Conservation (phyloP, 2,329 filamentous ascomycete species). For the Aspergillus pseudoglaucus region DNA sequence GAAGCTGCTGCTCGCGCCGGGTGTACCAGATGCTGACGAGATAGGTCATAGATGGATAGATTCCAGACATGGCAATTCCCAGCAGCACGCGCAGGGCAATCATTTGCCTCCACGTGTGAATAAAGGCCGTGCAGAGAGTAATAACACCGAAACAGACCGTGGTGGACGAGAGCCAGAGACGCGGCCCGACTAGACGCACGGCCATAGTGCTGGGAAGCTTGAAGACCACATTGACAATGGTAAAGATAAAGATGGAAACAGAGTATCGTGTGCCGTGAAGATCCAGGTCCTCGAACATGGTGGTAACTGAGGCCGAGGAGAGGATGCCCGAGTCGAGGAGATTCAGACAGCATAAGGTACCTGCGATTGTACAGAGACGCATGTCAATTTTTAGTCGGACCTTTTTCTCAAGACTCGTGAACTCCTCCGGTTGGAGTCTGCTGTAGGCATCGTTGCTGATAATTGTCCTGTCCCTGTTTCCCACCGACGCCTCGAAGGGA, state of each 20-base stretch:
- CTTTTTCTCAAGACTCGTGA: slow-evolving; percentile 34
- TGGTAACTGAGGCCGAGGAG: slow-evolving; percentile 62
- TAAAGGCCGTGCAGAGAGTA: slow-evolving; percentile 62
- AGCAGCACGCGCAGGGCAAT: slow-evolving; percentile 60
- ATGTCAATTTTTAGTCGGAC: slow-evolving; percentile 60
- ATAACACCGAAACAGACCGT: slow-evolving; percentile 58
- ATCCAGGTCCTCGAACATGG: slow-evolving; percentile 58
- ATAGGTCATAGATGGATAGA: slow-evolving; percentile 41
- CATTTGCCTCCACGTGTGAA: slow-evolving; percentile 63
- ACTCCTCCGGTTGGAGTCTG: slow-evolving; percentile 15
- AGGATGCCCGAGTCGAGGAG: slow-evolving; percentile 65
- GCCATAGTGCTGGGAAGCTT: slow-evolving; percentile 63
- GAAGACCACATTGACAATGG: slow-evolving; percentile 60
- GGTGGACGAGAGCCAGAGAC: slow-evolving; percentile 55
- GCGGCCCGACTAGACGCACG: slow-evolving; percentile 58
- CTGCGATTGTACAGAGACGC: slow-evolving; percentile 63
- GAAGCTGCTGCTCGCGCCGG: slow-evolving; percentile 57
- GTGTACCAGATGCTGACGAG: slow-evolving; percentile 55
- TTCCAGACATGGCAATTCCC: slow-evolving; percentile 54
- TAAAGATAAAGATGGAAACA: slow-evolving; percentile 67
- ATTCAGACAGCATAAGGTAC: slow-evolving; percentile 63
- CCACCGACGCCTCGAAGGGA: neutral
- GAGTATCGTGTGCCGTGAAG: slow-evolving; percentile 62
- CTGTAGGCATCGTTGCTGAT: neutral
- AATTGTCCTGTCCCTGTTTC: neutral